A percentile compares a stretch with the other conserved stretches of the same genome.
Evolutionary conservation across 345 rosid species (phyloP).

Genomic region (Ceriops tagal): DNA sequence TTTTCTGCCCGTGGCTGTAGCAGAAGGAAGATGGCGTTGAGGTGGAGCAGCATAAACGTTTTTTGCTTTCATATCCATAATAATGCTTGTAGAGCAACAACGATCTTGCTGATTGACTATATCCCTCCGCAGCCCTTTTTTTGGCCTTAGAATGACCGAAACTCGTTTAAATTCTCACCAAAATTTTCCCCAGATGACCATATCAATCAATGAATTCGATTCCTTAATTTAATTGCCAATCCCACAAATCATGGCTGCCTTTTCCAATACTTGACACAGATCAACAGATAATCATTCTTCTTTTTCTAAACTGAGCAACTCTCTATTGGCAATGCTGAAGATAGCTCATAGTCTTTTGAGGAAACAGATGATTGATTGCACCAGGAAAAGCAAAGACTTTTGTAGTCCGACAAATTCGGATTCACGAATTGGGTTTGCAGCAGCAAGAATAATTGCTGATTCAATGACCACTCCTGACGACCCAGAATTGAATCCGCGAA

Average conservation of each 20-base stretch:
- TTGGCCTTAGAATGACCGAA: conserved; percentile 17
- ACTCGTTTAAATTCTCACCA: conserved; percentile 15
- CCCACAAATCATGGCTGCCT: too few species aligned
- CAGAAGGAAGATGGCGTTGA: background rate
- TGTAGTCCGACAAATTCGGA: background rate
- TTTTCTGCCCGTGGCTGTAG: background rate
- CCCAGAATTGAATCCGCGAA: background rate
- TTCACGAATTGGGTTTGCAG: background rate
- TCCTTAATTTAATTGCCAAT: background rate
- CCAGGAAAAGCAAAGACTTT: too few species aligned
- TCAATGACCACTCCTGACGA: background rate
- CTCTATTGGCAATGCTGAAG: too few species aligned
- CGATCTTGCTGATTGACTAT: conserved; percentile 21
- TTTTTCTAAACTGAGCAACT: too few species aligned
- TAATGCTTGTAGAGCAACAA: conserved; percentile 20
- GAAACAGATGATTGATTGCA: too few species aligned
- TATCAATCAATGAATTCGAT: background rate
- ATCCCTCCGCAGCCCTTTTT: conserved; percentile 9
- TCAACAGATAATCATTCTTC: too few species aligned
- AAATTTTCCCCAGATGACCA: background rate
- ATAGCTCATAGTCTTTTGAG: too few species aligned
- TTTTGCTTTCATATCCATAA: conserved; percentile 30
- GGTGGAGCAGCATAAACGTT: background rate
- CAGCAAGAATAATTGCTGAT: background rate
- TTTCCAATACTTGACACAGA: too few species aligned